phyloP scores from a whole-genome alignment of 2,329 filamentous ascomycete genomes.

The Colletotrichum abscissum region DNA sequence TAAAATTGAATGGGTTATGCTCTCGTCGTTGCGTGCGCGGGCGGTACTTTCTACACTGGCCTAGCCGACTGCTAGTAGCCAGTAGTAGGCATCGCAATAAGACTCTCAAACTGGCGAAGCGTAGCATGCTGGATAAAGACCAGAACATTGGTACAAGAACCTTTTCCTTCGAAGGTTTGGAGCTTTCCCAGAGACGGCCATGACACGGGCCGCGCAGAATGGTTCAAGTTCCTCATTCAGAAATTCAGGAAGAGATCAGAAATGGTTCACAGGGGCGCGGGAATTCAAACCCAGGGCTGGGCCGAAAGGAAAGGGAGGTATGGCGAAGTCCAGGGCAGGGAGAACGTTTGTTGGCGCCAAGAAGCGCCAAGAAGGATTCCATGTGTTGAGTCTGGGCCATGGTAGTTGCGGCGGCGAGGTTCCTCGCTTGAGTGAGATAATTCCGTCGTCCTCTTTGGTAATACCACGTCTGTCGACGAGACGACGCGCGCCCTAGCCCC shows the following conservation, averaged over 20 bases:
- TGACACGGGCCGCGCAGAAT: not conserved
- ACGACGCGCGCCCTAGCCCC: not conserved
- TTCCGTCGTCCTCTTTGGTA: not conserved
- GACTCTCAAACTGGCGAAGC: not conserved
- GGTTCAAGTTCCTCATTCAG: not conserved
- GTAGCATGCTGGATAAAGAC: not conserved
- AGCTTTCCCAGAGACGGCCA: not conserved
- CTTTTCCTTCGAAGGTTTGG: not conserved
- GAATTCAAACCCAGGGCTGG: not conserved
- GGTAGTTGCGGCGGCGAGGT: not conserved
- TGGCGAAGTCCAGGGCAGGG: not conserved
- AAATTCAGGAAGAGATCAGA: not conserved
- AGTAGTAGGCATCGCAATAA: not conserved
- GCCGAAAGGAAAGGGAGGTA: not conserved
- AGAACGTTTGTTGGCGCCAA: slow-evolving; percentile 13
- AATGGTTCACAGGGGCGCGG: not conserved
- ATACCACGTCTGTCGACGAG: not conserved
- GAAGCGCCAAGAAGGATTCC: slow-evolving; percentile 9
- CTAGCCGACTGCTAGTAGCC: not conserved
- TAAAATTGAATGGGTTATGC: not conserved
- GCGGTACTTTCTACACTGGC: not conserved
- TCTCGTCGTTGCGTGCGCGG: not conserved
- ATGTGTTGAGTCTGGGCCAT: slow-evolving; percentile 21
- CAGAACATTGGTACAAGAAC: not conserved
- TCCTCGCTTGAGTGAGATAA: not conserved